phyloP scores from a whole-genome alignment of 352 stramenopile genomes.

The Thraustochytrium striatum region DNA sequence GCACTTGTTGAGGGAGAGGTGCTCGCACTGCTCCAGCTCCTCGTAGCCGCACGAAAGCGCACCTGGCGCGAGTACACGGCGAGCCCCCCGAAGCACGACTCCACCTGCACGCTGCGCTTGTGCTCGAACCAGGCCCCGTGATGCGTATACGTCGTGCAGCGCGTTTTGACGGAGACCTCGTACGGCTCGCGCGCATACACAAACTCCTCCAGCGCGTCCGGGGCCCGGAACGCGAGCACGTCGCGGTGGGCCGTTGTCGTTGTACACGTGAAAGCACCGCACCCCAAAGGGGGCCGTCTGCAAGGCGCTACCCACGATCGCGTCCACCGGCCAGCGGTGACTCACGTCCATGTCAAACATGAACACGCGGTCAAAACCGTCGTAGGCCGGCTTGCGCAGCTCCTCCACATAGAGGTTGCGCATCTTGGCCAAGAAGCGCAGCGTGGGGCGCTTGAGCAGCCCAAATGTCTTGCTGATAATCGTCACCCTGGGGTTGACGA shows the following conservation, averaged over 20 bases:
- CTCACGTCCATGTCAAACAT: constrained; percentile 42
- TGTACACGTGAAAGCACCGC: constrained; percentile 13
- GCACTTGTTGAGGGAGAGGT: constrained; percentile 5
- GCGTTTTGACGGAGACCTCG: background rate
- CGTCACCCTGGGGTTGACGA: background rate
- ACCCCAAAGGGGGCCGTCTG: background rate
- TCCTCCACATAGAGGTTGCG: constrained; percentile 10
- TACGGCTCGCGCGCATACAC: background rate
- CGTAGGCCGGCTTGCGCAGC: constrained; percentile 1
- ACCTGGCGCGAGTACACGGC: constrained; percentile 14
- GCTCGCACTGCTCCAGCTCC: constrained; percentile 3
- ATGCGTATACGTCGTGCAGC: background rate
- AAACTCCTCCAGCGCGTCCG: background rate
- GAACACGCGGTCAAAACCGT: constrained; percentile 19
- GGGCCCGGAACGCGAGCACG: constrained; percentile 1
- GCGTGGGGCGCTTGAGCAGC: constrained; percentile 2
- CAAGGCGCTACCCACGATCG: background rate
- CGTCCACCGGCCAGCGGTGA: background rate
- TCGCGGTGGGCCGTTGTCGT: background rate
- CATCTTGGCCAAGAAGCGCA: constrained; percentile 16
- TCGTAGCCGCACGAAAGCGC: background rate
- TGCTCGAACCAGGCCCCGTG: background rate
- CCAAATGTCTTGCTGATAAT: background rate
- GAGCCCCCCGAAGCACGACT: constrained; percentile 29
- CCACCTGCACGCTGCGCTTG: background rate